Conservation (phyloP, 345 rosid species). For the Cardamine chenopodiifolia region DNA sequence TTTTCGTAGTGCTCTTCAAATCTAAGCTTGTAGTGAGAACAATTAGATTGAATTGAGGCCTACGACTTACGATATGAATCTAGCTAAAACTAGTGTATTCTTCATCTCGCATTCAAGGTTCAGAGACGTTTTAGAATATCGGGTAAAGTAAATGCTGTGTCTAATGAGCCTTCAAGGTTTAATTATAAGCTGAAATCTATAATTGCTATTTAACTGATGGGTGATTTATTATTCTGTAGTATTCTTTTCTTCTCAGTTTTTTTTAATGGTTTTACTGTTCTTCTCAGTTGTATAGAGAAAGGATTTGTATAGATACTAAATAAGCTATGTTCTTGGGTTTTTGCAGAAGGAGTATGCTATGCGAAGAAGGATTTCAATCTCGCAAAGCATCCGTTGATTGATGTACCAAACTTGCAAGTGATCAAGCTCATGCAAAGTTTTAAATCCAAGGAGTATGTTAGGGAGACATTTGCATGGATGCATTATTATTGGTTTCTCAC, state of each 20-base stretch:
- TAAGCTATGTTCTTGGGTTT: neutral
- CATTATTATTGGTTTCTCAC: slow-evolving; percentile 74
- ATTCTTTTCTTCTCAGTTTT: neutral
- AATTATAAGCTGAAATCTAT: too few species aligned
- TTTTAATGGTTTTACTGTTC: too few species aligned
- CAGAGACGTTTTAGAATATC: neutral
- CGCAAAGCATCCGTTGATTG: slow-evolving; percentile 70
- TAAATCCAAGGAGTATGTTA: slow-evolving; percentile 74
- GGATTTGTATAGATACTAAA: neutral
- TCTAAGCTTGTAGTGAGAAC: neutral
- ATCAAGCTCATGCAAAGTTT: slow-evolving; percentile 86
- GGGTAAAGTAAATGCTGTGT: neutral
- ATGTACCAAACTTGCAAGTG: slow-evolving; percentile 79
- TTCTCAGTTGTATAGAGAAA: neutral
- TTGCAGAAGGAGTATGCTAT: slow-evolving; percentile 73
- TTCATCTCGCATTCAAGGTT: neutral
- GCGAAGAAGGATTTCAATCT: slow-evolving; percentile 83
- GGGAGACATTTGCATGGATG: slow-evolving; percentile 78
- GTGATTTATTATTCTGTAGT: neutral
- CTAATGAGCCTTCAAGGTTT: neutral
- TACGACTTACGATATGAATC: neutral
- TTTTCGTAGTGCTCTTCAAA: neutral
- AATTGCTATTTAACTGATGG: neutral
- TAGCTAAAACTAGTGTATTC: neutral
- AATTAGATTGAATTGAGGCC: neutral